Percentiles rank a stretch among this genome's conserved stretches.
Evolutionary conservation across 371 early-diverging fungal species (phyloP).

Genomic region (Mortierella sp.): DNA sequence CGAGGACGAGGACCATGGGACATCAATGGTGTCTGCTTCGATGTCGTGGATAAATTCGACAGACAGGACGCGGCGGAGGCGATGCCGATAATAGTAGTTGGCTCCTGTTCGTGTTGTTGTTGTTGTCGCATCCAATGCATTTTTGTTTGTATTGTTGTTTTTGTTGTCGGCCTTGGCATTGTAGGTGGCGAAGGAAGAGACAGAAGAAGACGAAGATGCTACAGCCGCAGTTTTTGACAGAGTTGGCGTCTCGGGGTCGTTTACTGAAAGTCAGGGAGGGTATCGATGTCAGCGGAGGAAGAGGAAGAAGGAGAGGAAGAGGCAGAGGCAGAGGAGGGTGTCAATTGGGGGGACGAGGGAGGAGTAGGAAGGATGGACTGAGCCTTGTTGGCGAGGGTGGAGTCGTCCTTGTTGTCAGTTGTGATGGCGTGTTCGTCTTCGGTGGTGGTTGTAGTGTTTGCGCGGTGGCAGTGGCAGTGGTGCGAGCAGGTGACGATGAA

Average conservation of each 20-base stretch:
- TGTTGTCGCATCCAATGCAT: background rate
- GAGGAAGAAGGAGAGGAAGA: conserved; percentile 24
- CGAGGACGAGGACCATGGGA: conserved; percentile 1
- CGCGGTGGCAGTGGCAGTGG: conserved; percentile 45
- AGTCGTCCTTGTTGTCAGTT: background rate
- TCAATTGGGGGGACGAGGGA: conserved; percentile 37
- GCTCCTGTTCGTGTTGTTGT: background rate
- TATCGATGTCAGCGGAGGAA: conserved; percentile 6
- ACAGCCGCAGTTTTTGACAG: background rate
- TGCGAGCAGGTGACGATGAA: conserved; percentile 52
- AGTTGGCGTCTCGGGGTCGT: background rate
- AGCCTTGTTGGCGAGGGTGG: background rate
- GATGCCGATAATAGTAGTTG: background rate
- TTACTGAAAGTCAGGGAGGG: conserved; percentile 6
- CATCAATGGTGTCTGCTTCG: background rate
- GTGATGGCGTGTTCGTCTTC: background rate
- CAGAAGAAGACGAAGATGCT: background rate
- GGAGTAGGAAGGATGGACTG: conserved; percentile 34
- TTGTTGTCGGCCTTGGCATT: background rate
- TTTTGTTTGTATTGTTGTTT: background rate
- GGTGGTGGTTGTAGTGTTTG: background rate
- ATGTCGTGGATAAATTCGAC: background rate
- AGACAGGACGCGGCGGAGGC: conserved; percentile 2
- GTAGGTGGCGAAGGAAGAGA: background rate
- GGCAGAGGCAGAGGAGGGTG: conserved; percentile 10